Evolutionary conservation across 2,329 filamentous ascomycete genomes (phyloP), one percentile per base, ranked within the genome.

Genomic region (Orbilia quercus): DNA sequence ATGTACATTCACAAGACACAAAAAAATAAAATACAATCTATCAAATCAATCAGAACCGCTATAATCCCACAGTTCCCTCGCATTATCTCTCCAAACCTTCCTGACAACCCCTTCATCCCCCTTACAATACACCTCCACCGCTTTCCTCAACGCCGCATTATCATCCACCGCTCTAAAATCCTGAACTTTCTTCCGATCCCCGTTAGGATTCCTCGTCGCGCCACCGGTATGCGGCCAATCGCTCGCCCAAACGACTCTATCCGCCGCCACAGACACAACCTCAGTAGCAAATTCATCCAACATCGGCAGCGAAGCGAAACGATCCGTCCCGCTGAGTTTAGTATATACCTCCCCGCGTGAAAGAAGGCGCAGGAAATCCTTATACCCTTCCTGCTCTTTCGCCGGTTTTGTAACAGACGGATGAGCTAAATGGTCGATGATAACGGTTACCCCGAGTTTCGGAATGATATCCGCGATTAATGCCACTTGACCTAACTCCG

Each of bases 261-360:
- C 75, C 1, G 75, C 76, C 1, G 77, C 77, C 2, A 72, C 66
- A 6, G 47, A 44, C 12, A 79, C 75, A 6, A 79, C 73, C 9
- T 77, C 72, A 2, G 51, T 54, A 14, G 75, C 75, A 44, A 75
- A 77, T 50, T 76, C 72, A 20, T 77, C 76, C 9, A 77, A 48
- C 7, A 74, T 47, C 5, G 65, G 69, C 18, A 77, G 53, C 2
- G 23, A 60, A 16, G 63, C 40, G 36, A 79, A 77, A 4, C 78
- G 77, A 64, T 79, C 78, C 16, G 69, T 75, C 2, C 77, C 78
- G 38, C 77, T 78, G 25, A 79, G 60, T 60, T 79, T 79, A 20
- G 77, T 77, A 57, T 75, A 78, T 1, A 77, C 58, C 23, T 59
- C 57, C 7, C 75, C 72, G 1, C 66, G 64, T 12, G 62, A 58